Evolutionary conservation across 2,329 filamentous ascomycete species (phyloP).

Genomic region (Fusarium verticillioides): DNA sequence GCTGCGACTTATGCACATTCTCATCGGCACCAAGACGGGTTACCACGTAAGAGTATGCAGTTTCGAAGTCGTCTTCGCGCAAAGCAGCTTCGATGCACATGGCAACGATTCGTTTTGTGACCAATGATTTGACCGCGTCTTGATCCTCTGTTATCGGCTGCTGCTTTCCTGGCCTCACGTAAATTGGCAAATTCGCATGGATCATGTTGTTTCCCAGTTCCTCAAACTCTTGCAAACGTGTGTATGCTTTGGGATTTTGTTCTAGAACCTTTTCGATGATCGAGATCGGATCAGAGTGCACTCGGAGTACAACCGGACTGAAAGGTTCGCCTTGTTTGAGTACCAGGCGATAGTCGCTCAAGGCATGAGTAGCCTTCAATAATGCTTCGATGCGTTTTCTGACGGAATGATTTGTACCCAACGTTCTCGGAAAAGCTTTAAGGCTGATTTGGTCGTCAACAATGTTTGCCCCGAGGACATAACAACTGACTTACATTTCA

Average conservation of each 20-base stretch:
- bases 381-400: constrained; percentile 70
- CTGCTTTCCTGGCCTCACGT: constrained; percentile 10
- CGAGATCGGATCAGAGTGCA: constrained; percentile 78
- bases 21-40: constrained; percentile 66
- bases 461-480: no score
- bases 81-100: constrained; percentile 85
- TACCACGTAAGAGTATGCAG: constrained; percentile 84
- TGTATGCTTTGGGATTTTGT: constrained; percentile 80
- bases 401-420: constrained; percentile 63
- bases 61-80: constrained; percentile 83
- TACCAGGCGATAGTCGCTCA: constrained; percentile 81
- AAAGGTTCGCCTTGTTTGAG: constrained; percentile 85
- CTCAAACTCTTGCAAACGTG: constrained; percentile 77
- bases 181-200: constrained; percentile 61
- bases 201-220: constrained; percentile 76
- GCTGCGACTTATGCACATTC: not conserved
- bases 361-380: constrained; percentile 76
- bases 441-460: constrained; percentile 59
- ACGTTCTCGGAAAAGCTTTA: constrained; percentile 69
- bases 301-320: constrained; percentile 80
- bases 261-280: constrained; percentile 79
- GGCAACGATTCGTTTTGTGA: constrained; percentile 76
- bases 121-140: constrained; percentile 50
- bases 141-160: constrained; percentile 37
- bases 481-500: constrained; percentile 68